Percentiles rank a stretch among this genome's conserved stretches.
phyloP scores from a whole-genome alignment of 176 grass and related monocot genomes.

The Musa itinerans region DNA sequence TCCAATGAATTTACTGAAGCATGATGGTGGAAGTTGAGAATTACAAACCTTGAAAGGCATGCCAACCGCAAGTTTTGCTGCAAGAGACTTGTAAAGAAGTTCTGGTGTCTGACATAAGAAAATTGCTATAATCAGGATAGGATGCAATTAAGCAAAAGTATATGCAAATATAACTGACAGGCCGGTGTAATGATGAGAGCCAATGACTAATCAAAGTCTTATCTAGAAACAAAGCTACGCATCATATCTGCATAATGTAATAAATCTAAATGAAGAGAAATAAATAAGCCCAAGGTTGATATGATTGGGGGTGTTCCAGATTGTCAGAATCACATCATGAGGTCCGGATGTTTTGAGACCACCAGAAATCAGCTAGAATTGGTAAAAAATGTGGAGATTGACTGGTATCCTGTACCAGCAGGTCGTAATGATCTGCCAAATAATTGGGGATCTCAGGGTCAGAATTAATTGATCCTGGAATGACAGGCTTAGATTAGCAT shows the following conservation, averaged over 20 bases:
- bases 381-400: too few relatives aligned
- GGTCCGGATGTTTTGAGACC: background rate
- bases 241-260: background rate
- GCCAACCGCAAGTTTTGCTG: conserved; percentile 70
- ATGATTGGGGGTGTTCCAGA: too few relatives aligned
- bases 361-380: background rate
- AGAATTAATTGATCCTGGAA: background rate
- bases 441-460: too few relatives aligned
- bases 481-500: background rate
- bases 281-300: background rate
- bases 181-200: too few relatives aligned
- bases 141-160: too few relatives aligned
- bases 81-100: conserved; percentile 81
- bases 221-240: background rate
- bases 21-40: conserved; percentile 28
- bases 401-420: background rate
- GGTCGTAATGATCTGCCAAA: background rate
- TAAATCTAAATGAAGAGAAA: background rate
- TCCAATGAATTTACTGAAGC: background rate
- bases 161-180: too few relatives aligned
- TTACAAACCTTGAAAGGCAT: conserved; percentile 99
- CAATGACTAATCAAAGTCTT: background rate
- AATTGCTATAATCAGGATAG: background rate
- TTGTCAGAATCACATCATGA: background rate
- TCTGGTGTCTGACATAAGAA: conserved; percentile 56